Evolutionary conservation across 2,329 filamentous ascomycete species (phyloP).

Genomic region (Chaetothyriales sp.): DNA sequence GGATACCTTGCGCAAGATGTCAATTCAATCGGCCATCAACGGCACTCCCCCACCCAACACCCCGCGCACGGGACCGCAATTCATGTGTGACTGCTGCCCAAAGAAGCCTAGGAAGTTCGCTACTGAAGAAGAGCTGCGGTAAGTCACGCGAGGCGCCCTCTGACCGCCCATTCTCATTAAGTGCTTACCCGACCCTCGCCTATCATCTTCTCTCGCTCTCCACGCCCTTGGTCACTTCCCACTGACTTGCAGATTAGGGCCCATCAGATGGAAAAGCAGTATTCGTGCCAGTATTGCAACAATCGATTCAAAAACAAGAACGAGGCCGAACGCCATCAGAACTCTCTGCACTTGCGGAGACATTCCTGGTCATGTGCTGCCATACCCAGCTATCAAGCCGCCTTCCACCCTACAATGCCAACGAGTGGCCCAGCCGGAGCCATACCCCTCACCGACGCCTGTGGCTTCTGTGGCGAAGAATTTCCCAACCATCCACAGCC

Average conservation of each 20-base stretch:
- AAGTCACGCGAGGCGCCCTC: conserved; percentile 26
- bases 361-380: conserved; percentile 97
- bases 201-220: neutral
- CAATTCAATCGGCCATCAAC: conserved; percentile 24
- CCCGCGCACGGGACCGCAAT: conserved; percentile 41
- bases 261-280: conserved; percentile 92
- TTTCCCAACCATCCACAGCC: conserved; percentile 60
- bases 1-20: conserved; percentile 31
- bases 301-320: conserved; percentile 99
- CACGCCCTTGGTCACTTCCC: neutral
- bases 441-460: conserved; percentile 47
- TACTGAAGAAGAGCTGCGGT: conserved; percentile 69
- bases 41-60: conserved; percentile 17
- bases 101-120: conserved; percentile 97
- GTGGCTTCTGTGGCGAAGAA: conserved; percentile 90
- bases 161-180: neutral
- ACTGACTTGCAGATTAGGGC: conserved; percentile 36
- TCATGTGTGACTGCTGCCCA: conserved; percentile 84
- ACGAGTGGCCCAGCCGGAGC: conserved; percentile 20
- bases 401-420: conserved; percentile 61
- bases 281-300: conserved; percentile 78
- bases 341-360: conserved; percentile 76
- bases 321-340: conserved; percentile 89
- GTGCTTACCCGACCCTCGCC: neutral
- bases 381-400: conserved; percentile 57